Percentiles rank a stretch among this genome's conserved stretches.
Evolutionary conservation across 2,329 filamentous ascomycete genomes (phyloP).

Genomic region (Cladosporium sphaerospermum): DNA sequence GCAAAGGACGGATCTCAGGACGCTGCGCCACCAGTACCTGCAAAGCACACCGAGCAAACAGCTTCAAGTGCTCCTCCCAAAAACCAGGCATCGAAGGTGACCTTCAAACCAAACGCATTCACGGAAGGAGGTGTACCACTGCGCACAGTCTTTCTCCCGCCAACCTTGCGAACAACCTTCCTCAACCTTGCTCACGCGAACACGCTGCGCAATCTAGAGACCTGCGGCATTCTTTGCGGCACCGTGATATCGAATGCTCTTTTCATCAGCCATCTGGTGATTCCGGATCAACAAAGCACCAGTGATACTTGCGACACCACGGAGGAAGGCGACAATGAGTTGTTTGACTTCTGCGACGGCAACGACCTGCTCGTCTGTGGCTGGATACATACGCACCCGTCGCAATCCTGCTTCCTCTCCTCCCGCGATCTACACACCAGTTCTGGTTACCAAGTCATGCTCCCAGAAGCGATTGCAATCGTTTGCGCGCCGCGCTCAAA

Average conservation of each 20-base stretch:
- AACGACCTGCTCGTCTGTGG: slow-evolving; percentile 81
- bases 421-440: slow-evolving; percentile 91
- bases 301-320: slow-evolving; percentile 92
- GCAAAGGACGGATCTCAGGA: slow-evolving; percentile 21
- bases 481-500: slow-evolving; percentile 82
- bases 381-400: slow-evolving; percentile 98
- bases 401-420: slow-evolving; percentile 97
- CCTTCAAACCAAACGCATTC: slow-evolving; percentile 77
- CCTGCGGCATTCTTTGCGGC: slow-evolving; percentile 89
- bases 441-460: slow-evolving; percentile 89
- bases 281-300: slow-evolving; percentile 84
- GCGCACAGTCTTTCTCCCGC: slow-evolving; percentile 80
- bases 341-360: slow-evolving; percentile 84
- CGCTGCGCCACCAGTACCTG: slow-evolving; percentile 2
- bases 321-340: slow-evolving; percentile 61
- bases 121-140: slow-evolving; percentile 85
- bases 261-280: slow-evolving; percentile 81
- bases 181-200: slow-evolving; percentile 68
- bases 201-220: slow-evolving; percentile 77
- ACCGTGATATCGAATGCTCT: slow-evolving; percentile 87
- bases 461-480: slow-evolving; percentile 92
- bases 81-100: slow-evolving; percentile 29
- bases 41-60: neutral
- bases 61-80: neutral
- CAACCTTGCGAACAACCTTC: slow-evolving; percentile 66